Conservation (phyloP, 2,329 filamentous ascomycete species). For the Chalaropsis ovoidea region DNA sequence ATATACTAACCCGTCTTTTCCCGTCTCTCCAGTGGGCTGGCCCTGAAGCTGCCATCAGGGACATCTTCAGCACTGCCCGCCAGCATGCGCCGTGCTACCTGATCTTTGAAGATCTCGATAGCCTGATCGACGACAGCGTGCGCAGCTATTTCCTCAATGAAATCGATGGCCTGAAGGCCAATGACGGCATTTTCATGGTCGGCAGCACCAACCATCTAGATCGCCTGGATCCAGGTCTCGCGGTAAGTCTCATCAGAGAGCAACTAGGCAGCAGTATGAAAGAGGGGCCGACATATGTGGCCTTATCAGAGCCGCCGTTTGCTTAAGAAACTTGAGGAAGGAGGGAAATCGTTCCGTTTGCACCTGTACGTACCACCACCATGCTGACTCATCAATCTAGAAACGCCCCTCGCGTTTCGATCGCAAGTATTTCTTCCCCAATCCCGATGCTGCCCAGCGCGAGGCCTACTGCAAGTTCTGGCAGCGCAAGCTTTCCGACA, state of each 20-base stretch:
- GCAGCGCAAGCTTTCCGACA: constrained; percentile 46
- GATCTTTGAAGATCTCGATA: constrained; percentile 63
- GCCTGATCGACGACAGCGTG: constrained; percentile 49
- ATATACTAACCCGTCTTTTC: constrained; percentile 28
- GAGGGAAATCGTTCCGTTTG: neutral
- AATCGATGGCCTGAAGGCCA: constrained; percentile 57
- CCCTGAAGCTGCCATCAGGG: constrained; percentile 45
- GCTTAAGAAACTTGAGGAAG: neutral
- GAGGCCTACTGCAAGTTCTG: constrained; percentile 53
- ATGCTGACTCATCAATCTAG: constrained; percentile 28
- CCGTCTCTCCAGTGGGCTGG: constrained; percentile 37
- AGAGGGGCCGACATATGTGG: neutral
- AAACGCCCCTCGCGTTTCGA: constrained; percentile 59
- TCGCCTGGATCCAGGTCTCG: constrained; percentile 54
- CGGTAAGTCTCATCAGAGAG: constrained; percentile 32
- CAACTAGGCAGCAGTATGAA: neutral
- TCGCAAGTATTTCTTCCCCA: constrained; percentile 54
- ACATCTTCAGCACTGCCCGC: constrained; percentile 50
- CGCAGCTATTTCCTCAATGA: constrained; percentile 64
- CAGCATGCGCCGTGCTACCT: constrained; percentile 57
- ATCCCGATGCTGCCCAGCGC: constrained; percentile 46
- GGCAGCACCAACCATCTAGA: constrained; percentile 58
- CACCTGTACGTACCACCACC: neutral
- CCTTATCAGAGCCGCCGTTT: neutral
- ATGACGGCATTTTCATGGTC: constrained; percentile 62